These are phyloP conservation scores for Aspergillus pseudoglaucus DNA, from an alignment of 2,329 filamentous ascomycete species.

Conservation along the genomic window DNA sequence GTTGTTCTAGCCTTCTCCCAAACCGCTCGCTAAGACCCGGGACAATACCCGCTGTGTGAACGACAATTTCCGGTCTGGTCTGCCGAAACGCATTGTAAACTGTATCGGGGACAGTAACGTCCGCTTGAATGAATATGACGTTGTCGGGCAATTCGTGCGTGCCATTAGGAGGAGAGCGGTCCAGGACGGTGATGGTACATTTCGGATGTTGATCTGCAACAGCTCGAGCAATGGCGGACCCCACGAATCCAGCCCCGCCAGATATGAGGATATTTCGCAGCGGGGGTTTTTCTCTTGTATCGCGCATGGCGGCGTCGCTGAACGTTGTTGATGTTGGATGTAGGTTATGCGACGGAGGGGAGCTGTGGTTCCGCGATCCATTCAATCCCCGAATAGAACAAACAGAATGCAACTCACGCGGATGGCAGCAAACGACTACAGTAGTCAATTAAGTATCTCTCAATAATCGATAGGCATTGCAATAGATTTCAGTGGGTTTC, in stretches of 20 bases:
- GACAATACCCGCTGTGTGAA: slow-evolving; percentile 50
- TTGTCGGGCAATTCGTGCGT: slow-evolving; percentile 20
- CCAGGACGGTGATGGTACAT: slow-evolving; percentile 32
- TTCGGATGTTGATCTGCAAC: slow-evolving; percentile 30
- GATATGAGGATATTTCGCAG: slow-evolving; percentile 29
- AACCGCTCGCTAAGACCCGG: slow-evolving; percentile 34
- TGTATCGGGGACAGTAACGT: slow-evolving; percentile 26
- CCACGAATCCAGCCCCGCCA: slow-evolving; percentile 36
- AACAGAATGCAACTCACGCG: too few relatives aligned
- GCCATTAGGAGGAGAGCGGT: slow-evolving; percentile 24
- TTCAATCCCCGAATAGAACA: too few relatives aligned
- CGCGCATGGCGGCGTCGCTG: slow-evolving; percentile 4
- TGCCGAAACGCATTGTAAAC: slow-evolving; percentile 31
- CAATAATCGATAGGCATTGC: not conserved
- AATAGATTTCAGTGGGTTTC: not conserved
- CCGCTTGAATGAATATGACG: slow-evolving; percentile 23
- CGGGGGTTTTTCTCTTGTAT: not conserved
- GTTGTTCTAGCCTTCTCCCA: slow-evolving; percentile 26
- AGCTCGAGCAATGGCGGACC: slow-evolving; percentile 32
- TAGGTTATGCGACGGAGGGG: not conserved
- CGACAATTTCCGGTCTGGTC: slow-evolving; percentile 43
- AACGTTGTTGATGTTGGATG: not conserved
- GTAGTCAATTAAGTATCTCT: not conserved
- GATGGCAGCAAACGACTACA: too few relatives aligned
- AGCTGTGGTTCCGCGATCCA: too few relatives aligned